Conservation (phyloP, 2,329 filamentous ascomycete genomes). For the Colletotrichum australisinense region DNA sequence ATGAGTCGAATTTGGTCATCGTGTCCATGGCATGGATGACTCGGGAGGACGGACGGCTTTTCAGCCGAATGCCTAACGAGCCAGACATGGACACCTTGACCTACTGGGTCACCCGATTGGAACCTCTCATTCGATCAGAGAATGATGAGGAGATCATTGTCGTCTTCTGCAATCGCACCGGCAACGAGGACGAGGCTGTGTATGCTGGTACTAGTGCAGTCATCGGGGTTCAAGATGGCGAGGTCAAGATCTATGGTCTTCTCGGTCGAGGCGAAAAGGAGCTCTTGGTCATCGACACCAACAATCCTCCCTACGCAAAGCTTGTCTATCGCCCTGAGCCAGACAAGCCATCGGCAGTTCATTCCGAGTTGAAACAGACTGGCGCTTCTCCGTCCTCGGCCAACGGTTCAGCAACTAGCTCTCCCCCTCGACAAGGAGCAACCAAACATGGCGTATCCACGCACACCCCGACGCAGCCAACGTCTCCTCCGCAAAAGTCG, state of each 20-base stretch:
- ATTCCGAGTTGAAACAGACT: no score
- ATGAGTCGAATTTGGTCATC: slow-evolving; percentile 71
- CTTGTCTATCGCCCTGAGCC: slow-evolving; percentile 45
- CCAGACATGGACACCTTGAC: slow-evolving; percentile 79
- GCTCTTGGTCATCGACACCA: slow-evolving; percentile 75
- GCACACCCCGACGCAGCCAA: no score
- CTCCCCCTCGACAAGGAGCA: no score
- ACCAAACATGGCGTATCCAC: no score
- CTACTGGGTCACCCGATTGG: slow-evolving; percentile 80
- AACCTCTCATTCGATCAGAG: slow-evolving; percentile 69
- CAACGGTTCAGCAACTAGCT: no score
- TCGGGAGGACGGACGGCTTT: slow-evolving; percentile 58
- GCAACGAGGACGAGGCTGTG: slow-evolving; percentile 71
- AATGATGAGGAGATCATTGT: slow-evolving; percentile 67
- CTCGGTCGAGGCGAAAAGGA: slow-evolving; percentile 78
- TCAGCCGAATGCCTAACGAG: slow-evolving; percentile 60
- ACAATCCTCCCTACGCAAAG: slow-evolving; percentile 55
- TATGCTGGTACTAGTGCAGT: slow-evolving; percentile 83
- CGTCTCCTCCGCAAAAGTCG: no score
- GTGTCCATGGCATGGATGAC: slow-evolving; percentile 85
- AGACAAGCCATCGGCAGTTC: not conserved
- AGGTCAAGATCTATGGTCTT: slow-evolving; percentile 76
- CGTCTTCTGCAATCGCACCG: slow-evolving; percentile 77
- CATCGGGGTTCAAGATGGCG: slow-evolving; percentile 72
- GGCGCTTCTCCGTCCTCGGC: no score